Conservation (phyloP, 1,284 basidiomycete genomes). For the Irpex sp. region DNA sequence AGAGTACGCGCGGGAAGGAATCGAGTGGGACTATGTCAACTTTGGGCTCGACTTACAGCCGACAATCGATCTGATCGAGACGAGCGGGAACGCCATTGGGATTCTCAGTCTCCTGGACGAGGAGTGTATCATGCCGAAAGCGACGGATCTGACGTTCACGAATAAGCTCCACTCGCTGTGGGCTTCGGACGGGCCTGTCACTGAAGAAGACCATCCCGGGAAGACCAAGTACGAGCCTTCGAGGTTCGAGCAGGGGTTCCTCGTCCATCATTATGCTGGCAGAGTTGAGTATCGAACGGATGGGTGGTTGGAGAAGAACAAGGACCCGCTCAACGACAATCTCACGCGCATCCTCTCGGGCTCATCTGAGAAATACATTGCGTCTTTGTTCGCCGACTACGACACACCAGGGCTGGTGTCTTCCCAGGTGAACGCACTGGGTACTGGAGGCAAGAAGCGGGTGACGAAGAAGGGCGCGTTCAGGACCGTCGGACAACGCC, state of each 20-base stretch:
- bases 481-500: slow-evolving; percentile 92
- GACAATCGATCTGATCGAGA: slow-evolving; percentile 97
- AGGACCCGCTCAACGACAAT: slow-evolving; percentile 98
- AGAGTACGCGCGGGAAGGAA: slow-evolving; percentile 95
- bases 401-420: slow-evolving; percentile 35
- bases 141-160: slow-evolving; percentile 93
- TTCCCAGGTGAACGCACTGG: slow-evolving; percentile 38
- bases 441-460: slow-evolving; percentile 67
- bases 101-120: slow-evolving; percentile 95
- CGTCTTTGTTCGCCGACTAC: slow-evolving; percentile 84
- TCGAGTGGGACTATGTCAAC: slow-evolving; percentile 99
- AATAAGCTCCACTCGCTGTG: slow-evolving; percentile 84
- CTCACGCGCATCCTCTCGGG: slow-evolving; percentile 85
- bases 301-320: slow-evolving; percentile 99
- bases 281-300: slow-evolving; percentile 96
- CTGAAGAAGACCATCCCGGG: slow-evolving; percentile 67
- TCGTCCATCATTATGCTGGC: slow-evolving; percentile 95
- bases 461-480: slow-evolving; percentile 94
- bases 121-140: slow-evolving; percentile 99
- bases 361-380: slow-evolving; percentile 83
- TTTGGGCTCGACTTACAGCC: slow-evolving; percentile 98
- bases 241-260: slow-evolving; percentile 92
- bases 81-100: slow-evolving; percentile 72
- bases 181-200: slow-evolving; percentile 44
- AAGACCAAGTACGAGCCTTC: slow-evolving; percentile 83